phyloP scores from a whole-genome alignment of 148 eudicot genomes.

The Bassia scoparia region DNA sequence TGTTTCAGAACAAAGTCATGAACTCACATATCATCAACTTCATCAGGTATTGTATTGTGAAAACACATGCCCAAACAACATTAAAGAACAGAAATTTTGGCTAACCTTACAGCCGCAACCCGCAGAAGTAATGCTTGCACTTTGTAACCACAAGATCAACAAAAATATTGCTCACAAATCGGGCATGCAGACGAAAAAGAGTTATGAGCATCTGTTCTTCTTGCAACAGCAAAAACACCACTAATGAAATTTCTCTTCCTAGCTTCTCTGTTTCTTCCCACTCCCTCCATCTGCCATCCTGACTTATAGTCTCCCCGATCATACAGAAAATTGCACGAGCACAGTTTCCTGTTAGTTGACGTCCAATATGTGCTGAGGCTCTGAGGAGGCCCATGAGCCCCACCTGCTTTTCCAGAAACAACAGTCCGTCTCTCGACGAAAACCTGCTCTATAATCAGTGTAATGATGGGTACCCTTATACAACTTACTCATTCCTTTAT shows the following conservation, averaged over 20 bases:
- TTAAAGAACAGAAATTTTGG: conserved; percentile 3
- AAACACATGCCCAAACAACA: not conserved
- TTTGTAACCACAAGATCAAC: conserved; percentile 84
- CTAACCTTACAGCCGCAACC: conserved; percentile 77
- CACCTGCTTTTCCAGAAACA: conserved; percentile 86
- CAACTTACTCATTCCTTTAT: conserved; percentile 19
- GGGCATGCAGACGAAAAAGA: conserved; percentile 79
- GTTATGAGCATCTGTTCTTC: conserved; percentile 62
- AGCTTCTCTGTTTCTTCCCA: conserved; percentile 87
- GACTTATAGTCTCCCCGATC: conserved; percentile 95
- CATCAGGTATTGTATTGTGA: too few relatives aligned
- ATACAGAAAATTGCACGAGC: conserved; percentile 95
- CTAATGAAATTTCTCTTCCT: conserved; percentile 61
- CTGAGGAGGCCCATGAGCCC: conserved; percentile 92
- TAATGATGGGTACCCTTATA: conserved; percentile 83
- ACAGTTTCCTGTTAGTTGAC: conserved; percentile 89
- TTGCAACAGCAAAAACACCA: conserved; percentile 29
- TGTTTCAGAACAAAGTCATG: not conserved
- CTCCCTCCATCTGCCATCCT: conserved; percentile 94
- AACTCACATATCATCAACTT: too few relatives aligned
- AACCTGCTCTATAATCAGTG: conserved; percentile 92
- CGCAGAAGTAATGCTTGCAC: conserved; percentile 92
- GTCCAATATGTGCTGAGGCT: conserved; percentile 94
- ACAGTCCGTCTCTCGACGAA: conserved; percentile 86
- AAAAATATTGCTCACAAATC: conserved; percentile 79